Evolutionary conservation across 2,329 filamentous ascomycete species (phyloP).

Genomic region (Pseudogymnoascus sp.): DNA sequence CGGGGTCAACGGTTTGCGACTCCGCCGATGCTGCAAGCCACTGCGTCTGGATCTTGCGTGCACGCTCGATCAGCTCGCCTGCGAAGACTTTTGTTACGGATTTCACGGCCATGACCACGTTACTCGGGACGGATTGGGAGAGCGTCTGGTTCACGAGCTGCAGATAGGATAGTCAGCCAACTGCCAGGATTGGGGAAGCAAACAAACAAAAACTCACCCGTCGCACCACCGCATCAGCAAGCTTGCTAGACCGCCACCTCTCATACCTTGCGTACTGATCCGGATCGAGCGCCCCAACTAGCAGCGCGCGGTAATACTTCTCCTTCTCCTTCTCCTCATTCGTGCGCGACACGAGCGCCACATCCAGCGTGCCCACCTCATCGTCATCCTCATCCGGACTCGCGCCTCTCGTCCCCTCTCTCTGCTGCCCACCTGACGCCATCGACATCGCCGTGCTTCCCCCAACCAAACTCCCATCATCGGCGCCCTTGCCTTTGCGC

Average conservation of each 20-base stretch:
- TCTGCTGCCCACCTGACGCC: conserved; percentile 33
- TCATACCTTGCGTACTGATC: conserved; percentile 63
- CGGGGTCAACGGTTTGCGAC: conserved; percentile 45
- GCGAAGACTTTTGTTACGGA: conserved; percentile 70
- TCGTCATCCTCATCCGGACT: conserved; percentile 36
- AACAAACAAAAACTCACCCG: conserved; percentile 38
- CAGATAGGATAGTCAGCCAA: not conserved
- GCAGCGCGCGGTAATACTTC: conserved; percentile 46
- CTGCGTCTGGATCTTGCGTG: conserved; percentile 61
- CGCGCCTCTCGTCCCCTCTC: conserved; percentile 33
- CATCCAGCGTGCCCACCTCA: conserved; percentile 38
- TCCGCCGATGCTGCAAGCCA: conserved; percentile 54
- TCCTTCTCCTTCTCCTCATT: conserved; percentile 61
- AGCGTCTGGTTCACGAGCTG: conserved; percentile 66
- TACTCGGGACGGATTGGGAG: conserved; percentile 66
- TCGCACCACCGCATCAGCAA: conserved; percentile 61
- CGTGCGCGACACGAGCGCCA: conserved; percentile 51
- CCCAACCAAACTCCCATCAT: conserved; percentile 29
- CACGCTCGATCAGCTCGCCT: conserved; percentile 65
- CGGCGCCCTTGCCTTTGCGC: conserved; percentile 50
- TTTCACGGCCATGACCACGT: conserved; percentile 66
- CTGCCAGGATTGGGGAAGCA: not conserved
- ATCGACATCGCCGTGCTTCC: conserved; percentile 31
- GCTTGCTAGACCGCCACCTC: conserved; percentile 58
- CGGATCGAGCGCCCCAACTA: conserved; percentile 56